These are phyloP conservation scores for Scedosporium boydii DNA, from an alignment of 2,329 filamentous ascomycete species.

Conservation along the genomic window DNA sequence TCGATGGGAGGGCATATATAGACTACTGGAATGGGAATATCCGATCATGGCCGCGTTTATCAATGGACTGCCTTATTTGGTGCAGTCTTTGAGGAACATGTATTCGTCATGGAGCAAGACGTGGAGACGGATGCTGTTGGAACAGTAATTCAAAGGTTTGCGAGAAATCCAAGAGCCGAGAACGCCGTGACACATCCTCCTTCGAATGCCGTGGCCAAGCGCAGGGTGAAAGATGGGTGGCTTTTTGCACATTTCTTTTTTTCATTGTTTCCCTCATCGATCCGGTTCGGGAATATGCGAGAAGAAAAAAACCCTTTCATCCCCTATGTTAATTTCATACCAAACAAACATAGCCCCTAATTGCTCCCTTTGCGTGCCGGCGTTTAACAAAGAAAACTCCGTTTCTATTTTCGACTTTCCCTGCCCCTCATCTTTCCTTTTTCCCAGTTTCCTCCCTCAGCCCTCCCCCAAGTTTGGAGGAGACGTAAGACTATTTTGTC, in stretches of 20 bases:
- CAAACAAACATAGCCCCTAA: slow-evolving; percentile 1
- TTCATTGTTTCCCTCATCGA: slow-evolving; percentile 1
- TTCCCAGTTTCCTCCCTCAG: not conserved
- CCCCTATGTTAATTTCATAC: slow-evolving; percentile 1
- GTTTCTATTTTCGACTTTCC: not conserved
- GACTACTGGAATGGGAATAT: not conserved
- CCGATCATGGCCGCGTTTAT: too few relatives aligned
- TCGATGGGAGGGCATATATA: not conserved
- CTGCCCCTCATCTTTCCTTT: not conserved
- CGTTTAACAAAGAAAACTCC: slow-evolving; percentile 2
- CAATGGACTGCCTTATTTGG: too few relatives aligned
- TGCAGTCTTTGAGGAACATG: too few relatives aligned
- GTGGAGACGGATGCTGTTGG: not conserved
- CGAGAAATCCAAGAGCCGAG: not conserved
- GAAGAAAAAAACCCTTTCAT: not conserved
- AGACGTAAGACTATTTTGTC: not conserved
- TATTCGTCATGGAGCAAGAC: too few relatives aligned
- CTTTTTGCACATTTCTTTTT: slow-evolving; percentile 9
- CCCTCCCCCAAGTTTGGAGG: not conserved
- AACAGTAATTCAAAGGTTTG: not conserved
- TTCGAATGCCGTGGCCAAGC: too few relatives aligned
- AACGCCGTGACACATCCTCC: too few relatives aligned
- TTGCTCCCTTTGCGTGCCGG: not conserved
- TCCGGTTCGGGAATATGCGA: not conserved
- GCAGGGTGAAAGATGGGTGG: not conserved